A percentile compares a stretch with the other conserved stretches of the same genome.
Conservation (phyloP, 129 eudicot species). For the Saussurea involucrata region DNA sequence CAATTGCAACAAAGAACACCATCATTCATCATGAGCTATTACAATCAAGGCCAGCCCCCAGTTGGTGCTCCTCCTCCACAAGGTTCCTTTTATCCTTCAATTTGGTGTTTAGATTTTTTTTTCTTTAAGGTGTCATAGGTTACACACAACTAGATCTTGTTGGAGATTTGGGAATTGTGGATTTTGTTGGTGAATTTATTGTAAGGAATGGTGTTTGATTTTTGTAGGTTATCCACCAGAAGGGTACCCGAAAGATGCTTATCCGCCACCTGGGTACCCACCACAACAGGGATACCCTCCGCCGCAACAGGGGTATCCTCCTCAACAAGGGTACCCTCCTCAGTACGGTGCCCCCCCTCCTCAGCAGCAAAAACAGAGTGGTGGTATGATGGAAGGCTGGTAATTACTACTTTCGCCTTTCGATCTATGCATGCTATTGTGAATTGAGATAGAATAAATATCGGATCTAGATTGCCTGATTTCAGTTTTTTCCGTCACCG, state of each 20-base stretch:
- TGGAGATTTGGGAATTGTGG: not conserved
- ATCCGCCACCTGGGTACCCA: constrained; percentile 58
- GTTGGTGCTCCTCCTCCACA: constrained; percentile 85
- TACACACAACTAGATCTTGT: not conserved
- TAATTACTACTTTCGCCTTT: not conserved
- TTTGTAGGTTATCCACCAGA: constrained; percentile 64
- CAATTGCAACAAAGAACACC: not conserved
- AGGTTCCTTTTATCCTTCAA: constrained; percentile 30
- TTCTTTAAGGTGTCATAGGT: too few relatives aligned
- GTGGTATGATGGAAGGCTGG: constrained; percentile 32
- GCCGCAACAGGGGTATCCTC: constrained; percentile 52
- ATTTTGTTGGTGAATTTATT: not conserved
- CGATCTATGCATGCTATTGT: constrained; percentile 9
- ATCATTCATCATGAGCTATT: constrained; percentile 63
- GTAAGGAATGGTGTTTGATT: constrained; percentile 11
- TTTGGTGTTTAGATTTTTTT: not conserved
- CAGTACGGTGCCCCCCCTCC: constrained; percentile 57
- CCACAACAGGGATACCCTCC: constrained; percentile 53
- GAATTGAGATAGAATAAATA: not conserved
- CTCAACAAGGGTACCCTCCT: constrained; percentile 56
- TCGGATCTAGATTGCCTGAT: constrained; percentile 17
- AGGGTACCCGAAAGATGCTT: constrained; percentile 72
- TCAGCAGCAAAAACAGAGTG: constrained; percentile 23
- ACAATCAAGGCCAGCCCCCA: constrained; percentile 76
- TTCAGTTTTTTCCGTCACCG: not conserved